Base-by-base conservation (phyloP, 2,329 filamentous ascomycete species). In the Exophiala phaeomuriformis region DNA sequence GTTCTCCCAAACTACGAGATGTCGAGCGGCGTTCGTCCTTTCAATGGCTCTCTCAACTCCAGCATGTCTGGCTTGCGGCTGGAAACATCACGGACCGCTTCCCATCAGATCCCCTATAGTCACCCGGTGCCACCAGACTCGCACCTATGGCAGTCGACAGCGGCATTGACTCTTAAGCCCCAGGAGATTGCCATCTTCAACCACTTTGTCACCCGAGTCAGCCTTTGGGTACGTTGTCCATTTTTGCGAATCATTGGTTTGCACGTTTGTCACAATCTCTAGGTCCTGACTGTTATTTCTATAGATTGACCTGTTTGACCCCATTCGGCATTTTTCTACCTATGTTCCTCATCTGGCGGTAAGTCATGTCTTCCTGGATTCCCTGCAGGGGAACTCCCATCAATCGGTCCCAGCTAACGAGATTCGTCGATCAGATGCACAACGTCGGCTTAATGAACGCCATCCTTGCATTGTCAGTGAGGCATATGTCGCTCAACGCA, bases 361-460 rank as follows among this genome's bases (percentile, higher is more conserved):
- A 39, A 8, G 36, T 39, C 2, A 65, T 42, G 12, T 44, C 41
- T 44, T 28, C 36, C 36, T 9, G 36, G 12, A n/a, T 4, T 39
- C 9, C 36, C 10, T 39, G 36, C 9, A 39, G 36, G 5, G 10
- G 7, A 4, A 39, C 9, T 8, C 36, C 10, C 10, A n/a, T 7
- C 10, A n/a, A 3, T 9, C 10, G 4, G 6, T n/a, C 10, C 4
- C 9, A 9, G 36, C 36, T 39, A 12, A 39, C 10, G 10, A n/a
- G 36, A 39, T 39, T 39, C 4, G 36, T n/a, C 19, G 1, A 12
- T 8, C 19, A 39, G 43, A 46, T 80, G 52, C 71, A 73, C 30
- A 82, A 83, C 58, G 67, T 74, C 29, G 80, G 80, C 0, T 62
- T 82, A 2, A 72, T 82, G 68, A 80, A 79, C 58, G 78, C 79